Evolutionary conservation across 345 rosid species (phyloP), one percentile per base, ranked within the genome.

Genomic region (Boechera divaricarpa): DNA sequence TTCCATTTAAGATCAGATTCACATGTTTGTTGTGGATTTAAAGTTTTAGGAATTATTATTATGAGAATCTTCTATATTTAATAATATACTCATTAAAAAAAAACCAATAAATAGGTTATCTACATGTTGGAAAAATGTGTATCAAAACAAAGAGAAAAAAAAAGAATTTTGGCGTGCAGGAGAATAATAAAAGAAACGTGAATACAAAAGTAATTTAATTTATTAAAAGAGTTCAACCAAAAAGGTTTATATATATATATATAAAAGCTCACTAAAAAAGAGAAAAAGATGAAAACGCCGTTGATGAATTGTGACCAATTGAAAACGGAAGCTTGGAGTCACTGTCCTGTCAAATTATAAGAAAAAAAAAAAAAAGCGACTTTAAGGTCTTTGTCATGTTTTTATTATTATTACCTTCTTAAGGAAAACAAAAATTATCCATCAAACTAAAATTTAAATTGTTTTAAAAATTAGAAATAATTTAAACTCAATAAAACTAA

Each of bases 251-350:
- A 28, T 28, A 28, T 28, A 26, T 61, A 38, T 38, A 38, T 7
- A 18, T 4, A 28, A 67, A 12, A 9, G 10, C 1, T 35, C 7
- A 35, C 3, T 3, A 45, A 0, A 56, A 45, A 12, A 42, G 2
- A 12, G 1, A 59, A 56, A 8, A 1, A 41, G 55, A 38, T 4
- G 18, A 58, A 60, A 73, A 79, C 75, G 82, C 78, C 82, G 82
- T 79, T 73, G 68, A 2, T 42, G 32, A 52, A 56, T 47, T 51
- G 48, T 51, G 74, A 78, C 81, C 63, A 78, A 72, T 62, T 54
- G 67, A 79, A 79, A 79, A 73, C 74, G 70, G 78, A 62, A 79
- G 63, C 70, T 68, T 73, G 54, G 81, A 70, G 76, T 71, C 81
- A 35, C 26, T 71, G 67, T 71, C 78, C 4, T 38, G 73, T 72